Evolutionary conservation across 2,329 filamentous ascomycete species (phyloP).

Genomic region (Kalaharituber pfeilii): DNA sequence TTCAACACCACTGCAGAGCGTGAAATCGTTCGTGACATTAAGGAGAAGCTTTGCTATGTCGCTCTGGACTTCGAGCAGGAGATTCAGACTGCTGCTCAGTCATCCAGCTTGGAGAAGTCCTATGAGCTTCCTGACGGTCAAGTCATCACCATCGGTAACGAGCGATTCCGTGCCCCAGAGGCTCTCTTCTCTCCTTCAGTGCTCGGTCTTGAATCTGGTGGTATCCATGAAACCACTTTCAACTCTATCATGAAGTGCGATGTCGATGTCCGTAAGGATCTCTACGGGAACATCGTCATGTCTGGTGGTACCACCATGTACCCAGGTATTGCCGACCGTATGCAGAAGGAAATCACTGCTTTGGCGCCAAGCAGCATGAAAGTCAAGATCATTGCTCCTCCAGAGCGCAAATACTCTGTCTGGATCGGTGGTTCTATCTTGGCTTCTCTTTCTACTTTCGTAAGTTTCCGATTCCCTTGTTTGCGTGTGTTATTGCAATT

Average conservation of each 20-base stretch:
- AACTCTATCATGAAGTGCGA: slow-evolving; percentile 99
- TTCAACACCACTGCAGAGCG: slow-evolving; percentile 99
- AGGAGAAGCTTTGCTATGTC: slow-evolving; percentile 99
- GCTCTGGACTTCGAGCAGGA: slow-evolving; percentile 99
- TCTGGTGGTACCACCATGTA: slow-evolving; percentile 99
- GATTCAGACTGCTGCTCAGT: slow-evolving; percentile 98
- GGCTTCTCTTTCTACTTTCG: slow-evolving; percentile 96
- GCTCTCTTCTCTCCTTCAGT: slow-evolving; percentile 98
- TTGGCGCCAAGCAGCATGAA: slow-evolving; percentile 99
- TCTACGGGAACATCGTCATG: slow-evolving; percentile 99
- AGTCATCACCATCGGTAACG: slow-evolving; percentile 99
- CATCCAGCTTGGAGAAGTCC: slow-evolving; percentile 97
- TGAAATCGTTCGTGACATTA: slow-evolving; percentile 99
- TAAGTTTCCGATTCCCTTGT: background rate
- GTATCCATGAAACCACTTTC: slow-evolving; percentile 99
- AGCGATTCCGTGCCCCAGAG: slow-evolving; percentile 99
- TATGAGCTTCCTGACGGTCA: slow-evolving; percentile 99
- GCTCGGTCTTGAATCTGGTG: slow-evolving; percentile 92
- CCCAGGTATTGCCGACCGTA: slow-evolving; percentile 99
- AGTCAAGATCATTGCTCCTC: slow-evolving; percentile 99
- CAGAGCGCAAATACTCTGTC: slow-evolving; percentile 99
- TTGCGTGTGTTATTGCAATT: background rate
- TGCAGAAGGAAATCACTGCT: slow-evolving; percentile 99
- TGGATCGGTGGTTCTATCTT: slow-evolving; percentile 99
- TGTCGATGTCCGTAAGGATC: slow-evolving; percentile 98